Evolutionary conservation across 2,329 filamentous ascomycete species (phyloP).

Genomic region (Neurospora sp.): DNA sequence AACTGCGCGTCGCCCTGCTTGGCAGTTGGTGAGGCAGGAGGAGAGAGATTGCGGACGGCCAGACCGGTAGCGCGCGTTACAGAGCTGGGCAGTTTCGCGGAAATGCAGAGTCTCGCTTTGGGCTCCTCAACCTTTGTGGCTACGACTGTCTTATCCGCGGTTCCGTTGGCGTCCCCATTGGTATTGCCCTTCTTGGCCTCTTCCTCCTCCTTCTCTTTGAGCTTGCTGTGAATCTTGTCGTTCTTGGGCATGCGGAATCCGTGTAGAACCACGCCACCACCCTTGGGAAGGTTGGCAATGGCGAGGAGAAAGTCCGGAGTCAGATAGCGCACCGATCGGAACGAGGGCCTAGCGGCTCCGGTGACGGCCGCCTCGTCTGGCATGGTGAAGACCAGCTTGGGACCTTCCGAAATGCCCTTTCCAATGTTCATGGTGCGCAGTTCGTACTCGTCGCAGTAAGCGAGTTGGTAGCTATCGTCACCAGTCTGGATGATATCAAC

Average conservation of each 20-base stretch:
- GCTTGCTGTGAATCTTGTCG: conserved; percentile 15
- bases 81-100: conserved; percentile 49
- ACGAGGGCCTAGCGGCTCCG: conserved; percentile 34
- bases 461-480: conserved; percentile 56
- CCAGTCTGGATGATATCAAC: conserved; percentile 57
- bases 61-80: conserved; percentile 70
- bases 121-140: neutral
- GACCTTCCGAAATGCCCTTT: conserved; percentile 34
- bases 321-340: conserved; percentile 50
- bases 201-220: neutral
- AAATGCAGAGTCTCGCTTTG: conserved; percentile 40
- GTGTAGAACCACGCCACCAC: conserved; percentile 46
- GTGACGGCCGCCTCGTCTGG: conserved; percentile 32
- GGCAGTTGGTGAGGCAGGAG: conserved; percentile 39
- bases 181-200: neutral
- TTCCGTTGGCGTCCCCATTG: neutral
- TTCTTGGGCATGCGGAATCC: conserved; percentile 42
- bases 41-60: conserved; percentile 61
- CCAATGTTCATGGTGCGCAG: conserved; percentile 57
- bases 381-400: conserved; percentile 46
- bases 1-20: conserved; percentile 60
- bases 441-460: conserved; percentile 69
- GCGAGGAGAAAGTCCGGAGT: conserved; percentile 47
- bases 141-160: neutral
- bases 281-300: conserved; percentile 47